Conservation (phyloP, 495 filamentous ascomycete species). For the Pyrenopolyporus hunteri region DNA sequence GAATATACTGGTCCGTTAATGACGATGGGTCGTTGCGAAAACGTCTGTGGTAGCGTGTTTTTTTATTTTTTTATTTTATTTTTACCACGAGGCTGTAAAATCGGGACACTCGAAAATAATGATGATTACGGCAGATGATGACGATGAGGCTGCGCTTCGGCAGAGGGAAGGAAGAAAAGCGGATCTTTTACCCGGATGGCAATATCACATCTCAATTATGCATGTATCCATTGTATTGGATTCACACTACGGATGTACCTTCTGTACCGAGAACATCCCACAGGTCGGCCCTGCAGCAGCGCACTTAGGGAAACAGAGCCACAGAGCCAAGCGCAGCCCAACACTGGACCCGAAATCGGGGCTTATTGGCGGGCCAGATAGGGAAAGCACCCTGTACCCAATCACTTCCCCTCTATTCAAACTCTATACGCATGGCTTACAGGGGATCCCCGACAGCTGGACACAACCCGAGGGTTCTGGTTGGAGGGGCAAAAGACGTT, state of each 20-base stretch:
- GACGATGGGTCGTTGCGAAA: conserved; percentile 7
- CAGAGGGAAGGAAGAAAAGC: conserved; percentile 21
- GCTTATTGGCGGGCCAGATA: conserved; percentile 19
- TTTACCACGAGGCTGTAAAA: conserved; percentile 13
- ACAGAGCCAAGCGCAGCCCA: conserved; percentile 17
- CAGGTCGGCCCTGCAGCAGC: conserved; percentile 19
- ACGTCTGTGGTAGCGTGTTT: not conserved
- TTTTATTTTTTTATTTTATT: conserved; percentile 1
- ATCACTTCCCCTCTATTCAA: not conserved
- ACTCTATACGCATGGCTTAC: conserved; percentile 14
- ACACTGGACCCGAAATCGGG: conserved; percentile 33
- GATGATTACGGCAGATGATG: conserved; percentile 7
- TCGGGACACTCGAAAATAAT: not conserved
- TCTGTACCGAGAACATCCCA: conserved; percentile 6
- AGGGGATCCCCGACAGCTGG: conserved; percentile 24
- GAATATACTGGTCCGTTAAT: not conserved
- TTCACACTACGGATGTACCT: conserved; percentile 12
- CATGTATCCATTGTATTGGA: not conserved
- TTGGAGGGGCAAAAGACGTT: conserved; percentile 13
- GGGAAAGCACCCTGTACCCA: conserved; percentile 3
- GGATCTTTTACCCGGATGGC: not conserved
- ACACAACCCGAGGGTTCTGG: conserved; percentile 2
- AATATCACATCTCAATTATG: conserved; percentile 9
- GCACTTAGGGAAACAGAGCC: not conserved
- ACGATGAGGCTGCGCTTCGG: conserved; percentile 24